Percentiles rank a stretch among this genome's conserved stretches.
Evolutionary conservation across 2,329 filamentous ascomycete genomes (phyloP).

Genomic region (Beauveria scarabaeidicola): DNA sequence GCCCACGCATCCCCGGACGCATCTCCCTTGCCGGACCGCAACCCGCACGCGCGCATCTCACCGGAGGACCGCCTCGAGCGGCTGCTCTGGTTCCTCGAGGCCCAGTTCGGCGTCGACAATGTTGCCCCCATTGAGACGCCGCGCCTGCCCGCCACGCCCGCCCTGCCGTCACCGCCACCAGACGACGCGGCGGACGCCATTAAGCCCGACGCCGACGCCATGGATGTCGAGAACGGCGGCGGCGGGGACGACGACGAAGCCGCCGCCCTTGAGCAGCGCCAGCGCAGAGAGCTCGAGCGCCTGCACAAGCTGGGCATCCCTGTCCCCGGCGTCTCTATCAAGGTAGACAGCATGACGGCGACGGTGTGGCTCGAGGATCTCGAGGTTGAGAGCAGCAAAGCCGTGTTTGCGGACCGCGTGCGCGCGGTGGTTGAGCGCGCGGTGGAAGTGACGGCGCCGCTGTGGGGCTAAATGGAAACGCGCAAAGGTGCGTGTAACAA

Average conservation of each 20-base stretch:
- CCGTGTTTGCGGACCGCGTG: conserved; percentile 73
- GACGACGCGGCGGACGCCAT: conserved; percentile 21
- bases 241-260: conserved; percentile 28
- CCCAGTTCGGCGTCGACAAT: conserved; percentile 82
- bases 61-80: conserved; percentile 72
- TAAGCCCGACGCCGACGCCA: conserved; percentile 15
- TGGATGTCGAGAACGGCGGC: conserved; percentile 15
- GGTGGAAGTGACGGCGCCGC: conserved; percentile 74
- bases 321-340: conserved; percentile 80
- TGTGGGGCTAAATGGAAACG: conserved; percentile 43
- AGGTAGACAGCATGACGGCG: conserved; percentile 78
- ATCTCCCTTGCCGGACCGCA: conserved; percentile 18
- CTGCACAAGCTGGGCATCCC: conserved; percentile 80
- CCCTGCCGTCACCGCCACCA: conserved; percentile 16
- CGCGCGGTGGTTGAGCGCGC: conserved; percentile 83
- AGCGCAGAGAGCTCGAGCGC: conserved; percentile 63
- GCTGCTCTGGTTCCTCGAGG: conserved; percentile 92
- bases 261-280: conserved; percentile 39
- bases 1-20: conserved; percentile 35
- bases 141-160: conserved; percentile 39
- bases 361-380: conserved; percentile 88
- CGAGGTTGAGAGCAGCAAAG: conserved; percentile 78
- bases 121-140: conserved; percentile 67
- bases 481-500: neutral
- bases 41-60: conserved; percentile 65